Evolutionary conservation across 495 filamentous ascomycete species (phyloP), one percentile per base, ranked within the genome.

Genomic region (Evansstolkia leycettana): DNA sequence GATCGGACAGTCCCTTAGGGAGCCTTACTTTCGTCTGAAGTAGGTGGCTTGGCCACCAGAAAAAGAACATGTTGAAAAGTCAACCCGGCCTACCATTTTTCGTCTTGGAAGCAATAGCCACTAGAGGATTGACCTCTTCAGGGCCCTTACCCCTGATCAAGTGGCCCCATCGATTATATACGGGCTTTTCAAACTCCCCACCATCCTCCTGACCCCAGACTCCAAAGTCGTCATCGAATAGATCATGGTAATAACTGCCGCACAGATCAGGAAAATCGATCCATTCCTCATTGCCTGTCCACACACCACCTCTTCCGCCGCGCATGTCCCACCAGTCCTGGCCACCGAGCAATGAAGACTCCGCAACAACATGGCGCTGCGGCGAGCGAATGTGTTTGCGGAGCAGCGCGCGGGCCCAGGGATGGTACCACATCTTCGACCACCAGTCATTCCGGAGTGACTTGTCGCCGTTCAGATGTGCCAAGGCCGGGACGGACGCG

Each of bases 161-260:
- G 15, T 53, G 55, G 0, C 64, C 64, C 32, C 53, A 65, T 31
- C 56, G 49, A 27, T 65, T 67, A 36, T 67, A 65, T 7, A 65
- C 46, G 11, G 60, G 20, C 56, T 84, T 40, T 67, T 87, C 43
- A 68, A 83, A 35, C 73, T 74, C 54, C 69, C 72, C 41, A 50
- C 75, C 39, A 69, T 82, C 54, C 73, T 93, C 63, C 50, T 85
- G 28, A 54, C 70, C 34, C 57, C 58, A 68, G 2, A 36, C 41
- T 0, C 61, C 63, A 9, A 60, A 36, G 2, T 52, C 57, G 34
- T 67, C 63, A 39, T 56, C 48, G 41, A 79, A 77, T 1, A 75
- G 44, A 12, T 59, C 59, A 6, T 59, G 52, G 38, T 75, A 68
- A 31, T 60, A 58, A 3, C 58, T 62, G 19, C 58, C 54, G 42